A percentile compares a stretch with the other conserved stretches of the same genome.
Conservation (phyloP, 257 asterid species). For the Catharanthus roseus region DNA sequence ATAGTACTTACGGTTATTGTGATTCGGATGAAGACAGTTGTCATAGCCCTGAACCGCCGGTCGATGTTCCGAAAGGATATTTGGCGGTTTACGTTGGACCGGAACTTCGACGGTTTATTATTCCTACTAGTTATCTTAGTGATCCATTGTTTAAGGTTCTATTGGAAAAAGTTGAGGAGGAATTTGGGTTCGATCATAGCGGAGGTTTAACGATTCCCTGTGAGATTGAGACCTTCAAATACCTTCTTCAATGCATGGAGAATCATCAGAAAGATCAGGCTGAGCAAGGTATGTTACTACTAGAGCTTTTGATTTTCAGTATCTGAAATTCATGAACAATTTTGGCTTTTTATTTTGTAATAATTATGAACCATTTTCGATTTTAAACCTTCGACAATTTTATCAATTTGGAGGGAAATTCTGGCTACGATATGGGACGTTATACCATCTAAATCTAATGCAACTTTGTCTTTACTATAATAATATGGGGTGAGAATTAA, state of each 20-base stretch:
- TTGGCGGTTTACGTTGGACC: constrained; percentile 44
- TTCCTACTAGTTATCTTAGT: constrained; percentile 57
- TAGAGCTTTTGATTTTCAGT: no score
- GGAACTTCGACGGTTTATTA: constrained; percentile 52
- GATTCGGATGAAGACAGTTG: constrained; percentile 42
- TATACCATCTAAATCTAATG: no score
- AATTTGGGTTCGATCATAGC: constrained; percentile 64
- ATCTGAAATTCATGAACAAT: no score
- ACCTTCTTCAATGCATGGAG: constrained; percentile 35
- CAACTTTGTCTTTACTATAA: no score
- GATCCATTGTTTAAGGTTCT: constrained; percentile 59
- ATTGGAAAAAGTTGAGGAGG: constrained; percentile 67
- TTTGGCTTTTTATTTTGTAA: no score
- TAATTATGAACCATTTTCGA: no score
- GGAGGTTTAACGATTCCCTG: constrained; percentile 75
- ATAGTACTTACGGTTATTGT: constrained; percentile 9
- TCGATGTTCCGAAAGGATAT: constrained; percentile 36
- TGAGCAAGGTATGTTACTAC: neutral
- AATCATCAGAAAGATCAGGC: constrained; percentile 31
- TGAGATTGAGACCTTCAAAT: constrained; percentile 47
- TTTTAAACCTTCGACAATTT: no score
- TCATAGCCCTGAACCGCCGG: constrained; percentile 37
- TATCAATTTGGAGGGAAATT: no score
- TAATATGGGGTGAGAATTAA: no score
- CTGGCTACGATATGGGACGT: no score